phyloP scores from a whole-genome alignment of 805 yeast genomes.

The Aciculoconidium aculeatum region DNA sequence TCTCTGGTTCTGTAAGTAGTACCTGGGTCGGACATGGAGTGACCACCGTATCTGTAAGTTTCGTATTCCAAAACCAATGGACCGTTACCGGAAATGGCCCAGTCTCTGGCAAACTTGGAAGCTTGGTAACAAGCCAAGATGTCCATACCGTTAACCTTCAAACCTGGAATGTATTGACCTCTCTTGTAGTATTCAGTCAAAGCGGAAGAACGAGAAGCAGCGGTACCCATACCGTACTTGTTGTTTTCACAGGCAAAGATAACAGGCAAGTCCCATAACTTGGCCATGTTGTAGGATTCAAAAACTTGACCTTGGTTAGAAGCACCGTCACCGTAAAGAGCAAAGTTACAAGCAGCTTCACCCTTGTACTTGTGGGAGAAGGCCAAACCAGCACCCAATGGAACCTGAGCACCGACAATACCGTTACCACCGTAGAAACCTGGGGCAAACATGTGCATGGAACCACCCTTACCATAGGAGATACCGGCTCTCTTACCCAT shows the following conservation, averaged over 20 bases:
- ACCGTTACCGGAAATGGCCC: slow-evolving; percentile 90
- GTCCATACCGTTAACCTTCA: slow-evolving; percentile 98
- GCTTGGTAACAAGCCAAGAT: slow-evolving; percentile 93
- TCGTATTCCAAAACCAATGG: slow-evolving; percentile 95
- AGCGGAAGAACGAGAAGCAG: slow-evolving; percentile 96
- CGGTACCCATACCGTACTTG: slow-evolving; percentile 99
- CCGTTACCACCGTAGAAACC: slow-evolving; percentile 99
- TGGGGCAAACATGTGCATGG: slow-evolving; percentile 96
- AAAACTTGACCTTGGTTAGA: slow-evolving; percentile 99
- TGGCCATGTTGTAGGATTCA: slow-evolving; percentile 98
- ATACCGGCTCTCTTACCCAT: slow-evolving; percentile 96
- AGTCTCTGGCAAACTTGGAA: slow-evolving; percentile 94
- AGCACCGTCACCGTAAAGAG: slow-evolving; percentile 98
- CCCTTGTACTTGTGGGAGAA: slow-evolving; percentile 94
- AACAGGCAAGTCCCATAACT: slow-evolving; percentile 94
- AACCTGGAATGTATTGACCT: slow-evolving; percentile 99
- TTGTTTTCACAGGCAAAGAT: slow-evolving; percentile 96
- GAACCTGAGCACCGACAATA: slow-evolving; percentile 99
- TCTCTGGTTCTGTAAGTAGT: slow-evolving; percentile 99
- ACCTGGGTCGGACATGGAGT: slow-evolving; percentile 99
- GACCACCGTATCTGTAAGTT: slow-evolving; percentile 99
- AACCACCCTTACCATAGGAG: slow-evolving; percentile 97
- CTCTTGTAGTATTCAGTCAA: slow-evolving; percentile 96
- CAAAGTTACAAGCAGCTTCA: slow-evolving; percentile 72
- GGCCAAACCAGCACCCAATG: slow-evolving; percentile 97